These are phyloP conservation scores for Mucor plumbeus DNA, from an alignment of 371 early-diverging fungal genomes.

Conservation along the genomic window DNA sequence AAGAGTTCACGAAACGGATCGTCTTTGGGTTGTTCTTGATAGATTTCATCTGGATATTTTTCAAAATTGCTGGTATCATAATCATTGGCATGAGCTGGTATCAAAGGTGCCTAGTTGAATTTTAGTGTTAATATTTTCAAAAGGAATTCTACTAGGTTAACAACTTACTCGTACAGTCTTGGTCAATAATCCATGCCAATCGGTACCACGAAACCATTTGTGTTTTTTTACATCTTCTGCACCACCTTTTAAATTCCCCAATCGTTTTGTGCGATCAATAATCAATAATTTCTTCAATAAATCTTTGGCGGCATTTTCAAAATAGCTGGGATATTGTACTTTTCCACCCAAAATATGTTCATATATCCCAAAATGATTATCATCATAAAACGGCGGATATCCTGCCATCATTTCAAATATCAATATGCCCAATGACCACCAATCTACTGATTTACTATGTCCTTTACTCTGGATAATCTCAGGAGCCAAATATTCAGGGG, in stretches of 20 bases:
- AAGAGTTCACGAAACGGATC: constrained; percentile 54
- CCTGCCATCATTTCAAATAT: constrained; percentile 97
- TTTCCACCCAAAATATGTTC: constrained; percentile 81
- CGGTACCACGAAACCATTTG: constrained; percentile 85
- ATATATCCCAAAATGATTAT: constrained; percentile 88
- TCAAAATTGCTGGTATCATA: constrained; percentile 77
- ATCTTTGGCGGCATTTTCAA: constrained; percentile 80
- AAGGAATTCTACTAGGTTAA: constrained; percentile 3
- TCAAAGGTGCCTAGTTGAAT: constrained; percentile 54
- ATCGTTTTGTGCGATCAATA: constrained; percentile 77
- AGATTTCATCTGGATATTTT: constrained; percentile 60
- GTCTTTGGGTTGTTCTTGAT: constrained; percentile 36
- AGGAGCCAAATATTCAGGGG: constrained; percentile 98
- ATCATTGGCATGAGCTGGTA: constrained; percentile 64
- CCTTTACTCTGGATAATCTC: constrained; percentile 98
- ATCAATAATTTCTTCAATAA: constrained; percentile 78
- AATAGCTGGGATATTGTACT: constrained; percentile 75
- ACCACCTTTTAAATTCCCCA: constrained; percentile 67
- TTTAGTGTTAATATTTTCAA: no score
- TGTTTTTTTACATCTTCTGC: constrained; percentile 78
- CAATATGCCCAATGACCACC: constrained; percentile 98
- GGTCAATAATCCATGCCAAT: constrained; percentile 81
- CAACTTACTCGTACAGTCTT: constrained; percentile 62
- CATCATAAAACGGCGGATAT: constrained; percentile 97
- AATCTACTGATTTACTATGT: constrained; percentile 97